Percentiles rank a stretch among this genome's conserved stretches.
These are phyloP conservation scores for Polyplosphaeria fusca DNA, from an alignment of 495 filamentous ascomycete genomes.

Conservation along the genomic window DNA sequence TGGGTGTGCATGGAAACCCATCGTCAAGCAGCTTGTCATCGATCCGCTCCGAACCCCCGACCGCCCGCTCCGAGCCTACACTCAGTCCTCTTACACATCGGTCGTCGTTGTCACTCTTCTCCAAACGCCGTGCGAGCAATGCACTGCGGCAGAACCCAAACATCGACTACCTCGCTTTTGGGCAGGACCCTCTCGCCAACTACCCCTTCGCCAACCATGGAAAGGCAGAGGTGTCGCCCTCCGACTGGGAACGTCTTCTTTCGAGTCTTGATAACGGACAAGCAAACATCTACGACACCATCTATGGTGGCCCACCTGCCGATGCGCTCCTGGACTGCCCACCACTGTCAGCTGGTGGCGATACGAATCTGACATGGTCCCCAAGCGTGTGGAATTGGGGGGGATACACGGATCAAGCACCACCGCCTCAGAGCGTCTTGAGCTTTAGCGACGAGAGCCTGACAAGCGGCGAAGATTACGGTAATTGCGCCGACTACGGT, in stretches of 20 bases:
- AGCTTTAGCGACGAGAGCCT: constrained; percentile 77
- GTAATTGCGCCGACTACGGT: constrained; percentile 25
- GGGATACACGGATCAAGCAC: constrained; percentile 2
- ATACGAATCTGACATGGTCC: constrained; percentile 48
- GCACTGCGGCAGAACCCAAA: constrained; percentile 45
- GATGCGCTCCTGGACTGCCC: constrained; percentile 47
- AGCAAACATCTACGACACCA: constrained; percentile 77
- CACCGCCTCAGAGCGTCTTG: constrained; percentile 61
- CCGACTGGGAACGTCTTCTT: constrained; percentile 77
- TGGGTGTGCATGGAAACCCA: constrained; percentile 25
- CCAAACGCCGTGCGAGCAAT: constrained; percentile 24
- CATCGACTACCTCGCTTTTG: constrained; percentile 55
- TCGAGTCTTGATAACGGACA: constrained; percentile 73
- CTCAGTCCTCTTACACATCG: constrained; percentile 36
- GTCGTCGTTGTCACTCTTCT: constrained; percentile 19
- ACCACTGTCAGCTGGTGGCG: constrained; percentile 40
- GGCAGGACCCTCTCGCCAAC: constrained; percentile 29
- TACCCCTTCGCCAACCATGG: constrained; percentile 28
- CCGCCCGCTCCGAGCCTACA: constrained; percentile 38
- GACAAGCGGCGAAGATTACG: constrained; percentile 46
- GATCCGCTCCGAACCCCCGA: constrained; percentile 39
- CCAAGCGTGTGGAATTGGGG: constrained; percentile 50
- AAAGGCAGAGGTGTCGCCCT: constrained; percentile 50
- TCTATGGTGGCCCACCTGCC: constrained; percentile 68
- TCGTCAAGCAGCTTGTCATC: constrained; percentile 40